Conservation (phyloP, 768 basidiomycete genomes). For the Coprinopsis sp. region DNA sequence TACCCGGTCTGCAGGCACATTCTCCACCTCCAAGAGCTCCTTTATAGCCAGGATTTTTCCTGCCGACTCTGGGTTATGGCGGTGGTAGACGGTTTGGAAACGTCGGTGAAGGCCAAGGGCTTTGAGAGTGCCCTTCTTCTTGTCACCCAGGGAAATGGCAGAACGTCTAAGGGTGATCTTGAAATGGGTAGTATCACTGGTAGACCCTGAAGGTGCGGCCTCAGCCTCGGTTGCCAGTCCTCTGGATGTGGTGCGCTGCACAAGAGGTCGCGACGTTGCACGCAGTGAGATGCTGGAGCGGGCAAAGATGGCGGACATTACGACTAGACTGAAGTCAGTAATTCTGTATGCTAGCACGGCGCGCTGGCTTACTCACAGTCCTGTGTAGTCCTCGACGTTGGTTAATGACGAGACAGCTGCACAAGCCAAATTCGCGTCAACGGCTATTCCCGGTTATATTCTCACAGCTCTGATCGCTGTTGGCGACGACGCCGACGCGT, state of each 20-base stretch:
- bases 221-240: not conserved
- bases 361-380: not conserved
- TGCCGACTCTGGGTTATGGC: slow-evolving; percentile 66
- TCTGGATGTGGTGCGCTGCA: not conserved
- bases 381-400: no score
- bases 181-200: slow-evolving; percentile 57
- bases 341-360: not conserved
- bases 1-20: slow-evolving; percentile 66
- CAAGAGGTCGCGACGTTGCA: not conserved
- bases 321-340: not conserved
- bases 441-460: no score
- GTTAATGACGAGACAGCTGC: no score
- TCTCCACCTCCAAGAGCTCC: slow-evolving; percentile 85
- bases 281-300: not conserved
- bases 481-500: no score
- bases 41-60: slow-evolving; percentile 87
- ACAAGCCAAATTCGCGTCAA: no score
- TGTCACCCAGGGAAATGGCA: slow-evolving; percentile 73
- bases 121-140: slow-evolving; percentile 68
- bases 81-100: slow-evolving; percentile 81
- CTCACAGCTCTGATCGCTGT: no score
- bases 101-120: slow-evolving; percentile 81
- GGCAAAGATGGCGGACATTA: not conserved
- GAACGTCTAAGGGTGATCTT: slow-evolving; percentile 88
- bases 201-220: not conserved